These are phyloP conservation scores for Flaveria linearis DNA, from an alignment of 129 eudicot species.

Conservation along the genomic window DNA sequence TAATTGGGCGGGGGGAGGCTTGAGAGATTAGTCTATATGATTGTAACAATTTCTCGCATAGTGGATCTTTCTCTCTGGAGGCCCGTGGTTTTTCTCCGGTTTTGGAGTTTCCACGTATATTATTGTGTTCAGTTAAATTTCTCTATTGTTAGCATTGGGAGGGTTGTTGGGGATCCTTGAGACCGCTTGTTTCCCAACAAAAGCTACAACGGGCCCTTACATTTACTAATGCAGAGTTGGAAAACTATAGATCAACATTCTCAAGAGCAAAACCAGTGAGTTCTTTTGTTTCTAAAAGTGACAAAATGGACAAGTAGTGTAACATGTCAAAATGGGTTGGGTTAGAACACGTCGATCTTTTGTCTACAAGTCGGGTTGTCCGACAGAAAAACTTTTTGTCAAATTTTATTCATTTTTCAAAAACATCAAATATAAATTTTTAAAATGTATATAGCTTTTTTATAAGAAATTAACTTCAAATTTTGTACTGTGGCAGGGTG, in stretches of 20 bases:
- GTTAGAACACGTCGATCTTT: not conserved
- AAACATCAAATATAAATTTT: not conserved
- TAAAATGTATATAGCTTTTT: not conserved
- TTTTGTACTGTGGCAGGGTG: constrained; percentile 16
- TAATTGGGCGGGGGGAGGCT: too few relatives aligned
- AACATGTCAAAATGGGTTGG: too few relatives aligned
- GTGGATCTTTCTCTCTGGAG: too few relatives aligned
- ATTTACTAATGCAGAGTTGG: constrained; percentile 67
- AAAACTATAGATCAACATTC: constrained; percentile 24
- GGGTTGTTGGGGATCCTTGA: too few relatives aligned
- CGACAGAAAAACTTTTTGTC: too few relatives aligned
- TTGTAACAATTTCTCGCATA: too few relatives aligned
- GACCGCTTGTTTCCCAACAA: too few relatives aligned
- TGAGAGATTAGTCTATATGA: too few relatives aligned
- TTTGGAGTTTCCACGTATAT: too few relatives aligned
- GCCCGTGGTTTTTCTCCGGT: too few relatives aligned
- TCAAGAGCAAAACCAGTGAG: constrained; percentile 10
- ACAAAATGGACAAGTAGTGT: not conserved
- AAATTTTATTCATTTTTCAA: not conserved
- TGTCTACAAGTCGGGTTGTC: not conserved
- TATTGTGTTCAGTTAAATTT: too few relatives aligned
- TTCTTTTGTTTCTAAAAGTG: not conserved
- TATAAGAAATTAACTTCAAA: not conserved
- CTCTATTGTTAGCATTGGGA: too few relatives aligned
- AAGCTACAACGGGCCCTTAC: constrained; percentile 71